phyloP scores from a whole-genome alignment of 306 rosid species.

The Cicer judaicum region DNA sequence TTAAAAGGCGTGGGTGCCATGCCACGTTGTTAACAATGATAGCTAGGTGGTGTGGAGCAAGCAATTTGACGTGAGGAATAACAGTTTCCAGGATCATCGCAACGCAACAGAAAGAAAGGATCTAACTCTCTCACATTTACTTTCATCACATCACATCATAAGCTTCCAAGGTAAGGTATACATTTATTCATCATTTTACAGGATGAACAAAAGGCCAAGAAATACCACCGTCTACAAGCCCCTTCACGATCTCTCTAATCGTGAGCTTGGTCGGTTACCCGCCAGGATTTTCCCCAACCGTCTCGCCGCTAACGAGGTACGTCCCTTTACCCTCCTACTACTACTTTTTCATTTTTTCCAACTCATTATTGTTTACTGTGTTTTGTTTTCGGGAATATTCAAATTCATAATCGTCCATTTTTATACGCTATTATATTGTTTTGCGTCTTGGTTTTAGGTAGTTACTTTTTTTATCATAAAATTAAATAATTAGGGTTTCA shows the following conservation, averaged over 20 bases:
- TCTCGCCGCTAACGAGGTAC: slow-evolving; percentile 77
- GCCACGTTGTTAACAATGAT: too few relatives aligned
- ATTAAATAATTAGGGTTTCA: not conserved
- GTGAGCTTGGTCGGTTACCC: slow-evolving; percentile 77
- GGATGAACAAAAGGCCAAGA: slow-evolving; percentile 65
- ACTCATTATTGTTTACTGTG: not conserved
- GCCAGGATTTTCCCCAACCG: slow-evolving; percentile 68
- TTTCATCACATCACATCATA: too few relatives aligned
- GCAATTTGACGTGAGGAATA: too few relatives aligned
- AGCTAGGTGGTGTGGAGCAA: too few relatives aligned
- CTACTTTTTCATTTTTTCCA: not conserved
- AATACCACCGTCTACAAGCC: slow-evolving; percentile 49
- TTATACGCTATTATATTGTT: not conserved
- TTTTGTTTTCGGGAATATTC: not conserved
- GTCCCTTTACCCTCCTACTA: not conserved
- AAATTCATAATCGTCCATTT: not conserved
- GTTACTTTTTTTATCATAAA: not conserved
- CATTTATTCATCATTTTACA: not conserved
- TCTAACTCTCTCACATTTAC: too few relatives aligned
- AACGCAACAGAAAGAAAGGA: too few relatives aligned
- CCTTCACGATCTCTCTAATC: slow-evolving; percentile 68
- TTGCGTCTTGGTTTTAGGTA: not conserved
- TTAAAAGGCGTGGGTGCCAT: too few relatives aligned
- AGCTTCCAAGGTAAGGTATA: not conserved
- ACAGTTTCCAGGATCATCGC: too few relatives aligned